Base-by-base conservation (phyloP, 75 land plant genomes). In the Azolla pinnata region DNA sequence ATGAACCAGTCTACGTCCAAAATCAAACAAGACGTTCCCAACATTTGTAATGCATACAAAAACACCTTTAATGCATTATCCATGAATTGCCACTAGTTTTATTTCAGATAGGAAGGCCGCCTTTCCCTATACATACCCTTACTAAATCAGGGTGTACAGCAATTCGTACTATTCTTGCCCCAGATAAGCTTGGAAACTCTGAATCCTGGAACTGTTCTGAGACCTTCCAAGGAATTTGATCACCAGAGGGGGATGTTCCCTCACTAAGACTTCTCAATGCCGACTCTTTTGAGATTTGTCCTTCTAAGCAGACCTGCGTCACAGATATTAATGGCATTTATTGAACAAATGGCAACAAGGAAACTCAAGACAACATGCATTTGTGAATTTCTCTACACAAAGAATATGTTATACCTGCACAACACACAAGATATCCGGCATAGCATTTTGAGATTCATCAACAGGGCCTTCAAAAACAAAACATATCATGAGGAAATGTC, bases 221-320 rank as follows among this genome's bases (percentile, higher is more conserved):
- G 42, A 95, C 76, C 57, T 91, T 95, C 99, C 99, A 95, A 4
- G 99, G 99, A 51, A 95, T 86, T 76, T 90, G 96, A 71, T 95
- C 99, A 35, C 99, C 99, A 81, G 48, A 69, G 0, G 99, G 99
- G 54, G 69, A 76, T 50, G 63, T 64, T 26, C 99, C 99, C 25
- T 77, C 82, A 62, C 82, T 83, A 62, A 95, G 75, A 63, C 88
- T 86, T 59, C 72, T 89, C 12, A 95, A 57, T 1, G 81, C 85
- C 56, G 96, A 95, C 58, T 83, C 75, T 54, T 75, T 79, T 47
- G 88, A 86, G 33, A 95, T 89, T 52, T 83, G 62, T 33, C 99
- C 99, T 70, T 95, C 99, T 51, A 89, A 79, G 65, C 85, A 83
- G 35, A 93, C 87, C 98, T 93, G 33, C 47, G 44, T 8, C 10